Conservation (phyloP, 495 filamentous ascomycete genomes). For the Neohortaea acidophila region DNA sequence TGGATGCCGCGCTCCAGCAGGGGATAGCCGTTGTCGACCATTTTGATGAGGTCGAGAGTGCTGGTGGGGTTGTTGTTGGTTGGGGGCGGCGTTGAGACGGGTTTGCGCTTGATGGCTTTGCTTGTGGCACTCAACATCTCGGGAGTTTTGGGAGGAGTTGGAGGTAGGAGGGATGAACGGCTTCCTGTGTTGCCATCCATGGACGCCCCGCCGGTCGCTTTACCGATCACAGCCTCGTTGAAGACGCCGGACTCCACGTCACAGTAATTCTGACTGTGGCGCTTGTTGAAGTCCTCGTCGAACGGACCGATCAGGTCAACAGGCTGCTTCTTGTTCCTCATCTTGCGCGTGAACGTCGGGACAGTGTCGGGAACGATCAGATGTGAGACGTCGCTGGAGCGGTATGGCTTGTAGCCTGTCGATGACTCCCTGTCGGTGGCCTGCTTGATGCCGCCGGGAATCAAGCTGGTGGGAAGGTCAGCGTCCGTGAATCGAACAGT, state of each 20-base stretch:
- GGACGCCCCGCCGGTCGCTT: not conserved
- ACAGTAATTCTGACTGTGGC: slow-evolving; percentile 6
- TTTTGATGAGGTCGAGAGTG: slow-evolving; percentile 1
- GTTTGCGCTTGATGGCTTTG: slow-evolving; percentile 11
- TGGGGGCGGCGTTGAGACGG: not conserved
- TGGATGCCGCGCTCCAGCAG: not conserved
- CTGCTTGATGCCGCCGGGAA: not conserved
- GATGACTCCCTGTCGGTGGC: not conserved
- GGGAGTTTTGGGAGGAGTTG: not conserved
- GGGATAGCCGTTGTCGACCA: slow-evolving; percentile 5
- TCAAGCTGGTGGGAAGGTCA: not conserved
- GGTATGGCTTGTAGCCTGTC: no score
- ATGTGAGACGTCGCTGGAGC: not conserved
- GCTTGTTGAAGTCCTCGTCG: not conserved
- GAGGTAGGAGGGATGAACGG: not conserved
- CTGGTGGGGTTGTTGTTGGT: not conserved
- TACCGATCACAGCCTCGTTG: not conserved
- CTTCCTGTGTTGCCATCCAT: not conserved
- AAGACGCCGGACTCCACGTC: slow-evolving; percentile 10
- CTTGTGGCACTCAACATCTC: no score
- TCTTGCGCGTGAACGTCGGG: not conserved
- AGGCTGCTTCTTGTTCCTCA: no score
- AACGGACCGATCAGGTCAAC: not conserved
- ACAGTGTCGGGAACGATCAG: not conserved
- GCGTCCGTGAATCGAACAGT: not conserved